A percentile compares a stretch with the other conserved stretches of the same genome.
These are phyloP conservation scores for Reticulomyxa filosa DNA, from an alignment of 78 protist genomes.

Conservation along the genomic window DNA sequence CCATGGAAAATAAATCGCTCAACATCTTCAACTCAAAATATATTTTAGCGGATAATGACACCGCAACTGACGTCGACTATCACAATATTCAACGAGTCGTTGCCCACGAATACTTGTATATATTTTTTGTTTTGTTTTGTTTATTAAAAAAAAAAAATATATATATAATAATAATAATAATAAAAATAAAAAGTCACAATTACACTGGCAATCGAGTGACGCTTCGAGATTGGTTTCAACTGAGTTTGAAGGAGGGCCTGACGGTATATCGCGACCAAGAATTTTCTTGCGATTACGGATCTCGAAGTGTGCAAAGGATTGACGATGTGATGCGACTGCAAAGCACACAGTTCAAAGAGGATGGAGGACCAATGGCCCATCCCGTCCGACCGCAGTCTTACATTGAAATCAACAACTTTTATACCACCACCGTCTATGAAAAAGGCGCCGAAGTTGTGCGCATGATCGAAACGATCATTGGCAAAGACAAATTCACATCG, in stretches of 20 bases:
- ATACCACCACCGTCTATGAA: conserved; percentile 8
- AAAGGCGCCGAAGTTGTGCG: conserved; percentile 24
- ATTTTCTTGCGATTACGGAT: conserved; percentile 3
- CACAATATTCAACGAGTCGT: neutral
- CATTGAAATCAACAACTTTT: conserved; percentile 1
- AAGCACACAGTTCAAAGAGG: too few relatives aligned
- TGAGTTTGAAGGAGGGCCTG: conserved; percentile 23
- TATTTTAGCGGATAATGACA: conserved; percentile 3
- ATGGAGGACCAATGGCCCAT: conserved; percentile 5
- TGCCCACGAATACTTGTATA: neutral
- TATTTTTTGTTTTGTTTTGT: too few relatives aligned
- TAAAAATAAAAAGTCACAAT: too few relatives aligned
- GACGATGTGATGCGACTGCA: too few relatives aligned
- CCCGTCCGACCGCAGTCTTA: conserved; percentile 8
- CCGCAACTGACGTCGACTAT: conserved; percentile 11
- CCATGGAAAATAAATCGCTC: conserved; percentile 25
- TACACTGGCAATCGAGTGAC: conserved; percentile 12
- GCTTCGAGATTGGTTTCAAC: conserved; percentile 26
- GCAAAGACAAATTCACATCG: too few relatives aligned
- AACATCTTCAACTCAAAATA: conserved; percentile 15
- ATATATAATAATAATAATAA: conserved; percentile 1
- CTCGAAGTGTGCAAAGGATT: conserved; percentile 9
- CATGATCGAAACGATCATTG: conserved; percentile 18
- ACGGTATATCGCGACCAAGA: conserved; percentile 18
- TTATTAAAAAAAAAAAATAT: neutral